Evolutionary conservation across 2,329 filamentous ascomycete species (phyloP).

Genomic region (Fusarium ramigenum): DNA sequence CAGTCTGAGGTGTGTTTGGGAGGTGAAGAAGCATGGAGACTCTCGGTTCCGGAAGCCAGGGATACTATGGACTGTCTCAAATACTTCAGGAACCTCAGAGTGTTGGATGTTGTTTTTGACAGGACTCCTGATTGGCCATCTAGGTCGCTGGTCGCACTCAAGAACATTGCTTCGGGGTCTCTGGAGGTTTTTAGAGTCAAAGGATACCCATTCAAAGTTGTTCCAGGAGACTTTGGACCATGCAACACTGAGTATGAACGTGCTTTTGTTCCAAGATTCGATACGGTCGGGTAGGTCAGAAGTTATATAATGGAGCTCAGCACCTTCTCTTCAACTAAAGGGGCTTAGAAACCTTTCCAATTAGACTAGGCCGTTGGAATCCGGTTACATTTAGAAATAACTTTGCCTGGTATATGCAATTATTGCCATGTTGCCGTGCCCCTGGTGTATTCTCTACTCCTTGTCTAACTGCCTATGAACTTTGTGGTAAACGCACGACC

Average conservation of each 20-base stretch:
- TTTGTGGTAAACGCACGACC: neutral
- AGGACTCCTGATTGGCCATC: neutral
- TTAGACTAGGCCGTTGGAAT: neutral
- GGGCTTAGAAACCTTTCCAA: neutral
- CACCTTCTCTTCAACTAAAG: neutral
- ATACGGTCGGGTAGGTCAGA: neutral
- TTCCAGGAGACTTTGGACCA: neutral
- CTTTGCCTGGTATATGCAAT: neutral
- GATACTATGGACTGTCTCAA: neutral
- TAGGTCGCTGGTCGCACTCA: neutral
- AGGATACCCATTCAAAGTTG: neutral
- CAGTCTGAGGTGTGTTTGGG: neutral
- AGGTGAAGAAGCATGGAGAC: neutral
- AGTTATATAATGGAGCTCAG: no score
- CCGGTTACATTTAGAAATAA: neutral
- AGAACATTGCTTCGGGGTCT: neutral
- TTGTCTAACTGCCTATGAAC: neutral
- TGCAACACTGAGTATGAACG: neutral
- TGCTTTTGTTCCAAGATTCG: neutral
- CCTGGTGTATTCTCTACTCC: neutral
- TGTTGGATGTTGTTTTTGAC: conserved; percentile 6
- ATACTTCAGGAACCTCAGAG: neutral
- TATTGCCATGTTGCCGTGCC: neutral
- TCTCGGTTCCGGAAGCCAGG: neutral
- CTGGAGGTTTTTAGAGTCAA: conserved; percentile 9